Conservation (phyloP, 2,329 filamentous ascomycete genomes). For the Thielaviopsis ethacetica region DNA sequence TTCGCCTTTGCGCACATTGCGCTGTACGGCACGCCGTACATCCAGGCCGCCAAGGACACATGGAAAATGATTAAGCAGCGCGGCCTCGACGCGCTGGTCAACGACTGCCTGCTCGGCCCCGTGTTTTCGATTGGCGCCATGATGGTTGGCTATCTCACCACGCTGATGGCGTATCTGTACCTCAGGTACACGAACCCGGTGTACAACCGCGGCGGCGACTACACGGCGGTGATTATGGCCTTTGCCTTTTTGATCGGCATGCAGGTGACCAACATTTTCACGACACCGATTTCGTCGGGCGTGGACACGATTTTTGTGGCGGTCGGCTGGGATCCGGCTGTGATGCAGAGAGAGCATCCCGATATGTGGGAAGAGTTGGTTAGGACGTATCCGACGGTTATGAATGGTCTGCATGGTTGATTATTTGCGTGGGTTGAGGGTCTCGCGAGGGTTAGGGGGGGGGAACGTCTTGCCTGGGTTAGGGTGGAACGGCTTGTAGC, state of each 20-base stretch:
- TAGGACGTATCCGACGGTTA: conserved; percentile 66
- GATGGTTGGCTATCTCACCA: conserved; percentile 70
- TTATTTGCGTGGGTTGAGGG: too few species aligned
- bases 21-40: conserved; percentile 77
- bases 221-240: conserved; percentile 63
- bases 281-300: conserved; percentile 75
- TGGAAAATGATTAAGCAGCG: conserved; percentile 87
- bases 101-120: conserved; percentile 68
- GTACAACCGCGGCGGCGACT: conserved; percentile 54
- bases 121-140: conserved; percentile 62
- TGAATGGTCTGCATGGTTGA: conserved; percentile 52
- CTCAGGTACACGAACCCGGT: conserved; percentile 62
- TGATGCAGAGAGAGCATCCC: conserved; percentile 64
- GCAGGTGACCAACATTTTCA: conserved; percentile 80
- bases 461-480: too few species aligned
- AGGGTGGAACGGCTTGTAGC: too few species aligned
- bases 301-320: conserved; percentile 87
- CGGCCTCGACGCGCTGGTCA: conserved; percentile 77
- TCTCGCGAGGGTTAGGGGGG: too few species aligned
- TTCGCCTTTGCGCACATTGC: conserved; percentile 91
- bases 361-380: conserved; percentile 71
- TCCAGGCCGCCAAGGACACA: conserved; percentile 74
- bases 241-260: conserved; percentile 81
- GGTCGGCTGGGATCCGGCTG: conserved; percentile 49
- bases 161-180: conserved; percentile 75